Evolutionary conservation across 352 stramenopile species (phyloP).

Genomic region (Phytophthora cactorum): DNA sequence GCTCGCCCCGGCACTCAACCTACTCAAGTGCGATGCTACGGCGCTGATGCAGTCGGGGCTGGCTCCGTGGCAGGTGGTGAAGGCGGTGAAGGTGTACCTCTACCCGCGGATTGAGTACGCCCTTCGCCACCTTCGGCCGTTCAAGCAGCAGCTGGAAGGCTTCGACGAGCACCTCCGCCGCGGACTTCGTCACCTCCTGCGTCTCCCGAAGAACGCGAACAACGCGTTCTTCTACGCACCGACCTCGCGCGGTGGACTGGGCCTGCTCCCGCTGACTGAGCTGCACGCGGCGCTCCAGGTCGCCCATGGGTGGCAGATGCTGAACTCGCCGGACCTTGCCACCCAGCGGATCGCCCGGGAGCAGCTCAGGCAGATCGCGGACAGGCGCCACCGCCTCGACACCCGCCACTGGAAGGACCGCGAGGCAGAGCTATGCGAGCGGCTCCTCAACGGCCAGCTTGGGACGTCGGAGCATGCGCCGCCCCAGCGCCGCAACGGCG

Average conservation of each 20-base stretch:
- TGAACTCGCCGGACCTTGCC: conserved; percentile 11
- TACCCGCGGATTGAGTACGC: too few relatives aligned
- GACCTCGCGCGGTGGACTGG: conserved; percentile 2
- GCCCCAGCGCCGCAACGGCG: conserved; percentile 5
- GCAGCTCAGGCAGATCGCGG: conserved; percentile 14
- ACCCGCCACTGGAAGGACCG: neutral
- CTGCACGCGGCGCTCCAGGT: conserved; percentile 15
- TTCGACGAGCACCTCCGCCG: conserved; percentile 8
- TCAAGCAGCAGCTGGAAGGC: neutral
- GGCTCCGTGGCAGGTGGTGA: conserved; percentile 12
- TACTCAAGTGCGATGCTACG: conserved; percentile 3
- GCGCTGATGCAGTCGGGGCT: conserved; percentile 1
- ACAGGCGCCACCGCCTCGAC: neutral
- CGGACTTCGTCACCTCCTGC: conserved; percentile 14
- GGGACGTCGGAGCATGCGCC: neutral
- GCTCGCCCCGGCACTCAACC: neutral
- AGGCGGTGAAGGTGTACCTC: conserved; percentile 21
- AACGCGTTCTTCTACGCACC: conserved; percentile 19
- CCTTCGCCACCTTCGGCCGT: conserved; percentile 7
- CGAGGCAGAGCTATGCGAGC: conserved; percentile 5
- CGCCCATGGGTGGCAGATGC: too few relatives aligned
- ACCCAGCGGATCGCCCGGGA: conserved; percentile 7
- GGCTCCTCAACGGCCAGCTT: conserved; percentile 3
- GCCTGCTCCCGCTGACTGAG: conserved; percentile 8
- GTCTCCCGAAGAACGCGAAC: neutral